phyloP scores from a whole-genome alignment of 441 rosid genomes.

The Populus hybrid region DNA sequence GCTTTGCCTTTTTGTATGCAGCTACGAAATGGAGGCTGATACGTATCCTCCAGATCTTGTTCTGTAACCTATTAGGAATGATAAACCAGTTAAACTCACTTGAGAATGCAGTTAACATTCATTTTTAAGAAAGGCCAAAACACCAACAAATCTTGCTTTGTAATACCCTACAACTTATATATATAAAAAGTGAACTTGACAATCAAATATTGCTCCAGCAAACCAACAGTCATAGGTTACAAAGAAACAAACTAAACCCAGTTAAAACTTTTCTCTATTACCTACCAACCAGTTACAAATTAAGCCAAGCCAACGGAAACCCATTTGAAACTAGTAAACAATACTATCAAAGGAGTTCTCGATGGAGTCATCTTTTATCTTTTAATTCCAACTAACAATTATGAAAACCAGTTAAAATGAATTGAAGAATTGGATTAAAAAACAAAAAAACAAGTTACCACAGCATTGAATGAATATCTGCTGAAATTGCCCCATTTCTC shows the following conservation, averaged over 20 bases:
- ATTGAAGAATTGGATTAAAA: neutral
- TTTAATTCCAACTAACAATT: neutral
- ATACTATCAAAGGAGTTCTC: neutral
- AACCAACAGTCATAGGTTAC: neutral
- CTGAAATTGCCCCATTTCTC: constrained; percentile 90
- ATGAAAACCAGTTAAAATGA: neutral
- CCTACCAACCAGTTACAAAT: neutral
- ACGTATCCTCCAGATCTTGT: constrained; percentile 89
- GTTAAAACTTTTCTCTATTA: neutral
- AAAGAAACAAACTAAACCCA: neutral
- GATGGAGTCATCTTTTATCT: neutral
- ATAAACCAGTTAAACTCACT: neutral
- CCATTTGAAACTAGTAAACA: neutral
- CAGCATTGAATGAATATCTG: constrained; percentile 80
- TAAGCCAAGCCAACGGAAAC: neutral
- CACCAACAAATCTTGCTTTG: neutral
- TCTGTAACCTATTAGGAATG: constrained; percentile 56
- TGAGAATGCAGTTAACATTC: neutral
- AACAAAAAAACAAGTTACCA: constrained; percentile 31
- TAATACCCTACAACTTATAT: neutral
- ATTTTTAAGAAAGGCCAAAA: neutral
- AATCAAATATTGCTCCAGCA: neutral
- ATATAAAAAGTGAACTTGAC: neutral
- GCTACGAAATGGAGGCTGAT: constrained; percentile 71
- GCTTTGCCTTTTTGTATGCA: constrained; percentile 80